phyloP scores from a whole-genome alignment of 768 basidiomycete species.

The Crepidotus variabilis region DNA sequence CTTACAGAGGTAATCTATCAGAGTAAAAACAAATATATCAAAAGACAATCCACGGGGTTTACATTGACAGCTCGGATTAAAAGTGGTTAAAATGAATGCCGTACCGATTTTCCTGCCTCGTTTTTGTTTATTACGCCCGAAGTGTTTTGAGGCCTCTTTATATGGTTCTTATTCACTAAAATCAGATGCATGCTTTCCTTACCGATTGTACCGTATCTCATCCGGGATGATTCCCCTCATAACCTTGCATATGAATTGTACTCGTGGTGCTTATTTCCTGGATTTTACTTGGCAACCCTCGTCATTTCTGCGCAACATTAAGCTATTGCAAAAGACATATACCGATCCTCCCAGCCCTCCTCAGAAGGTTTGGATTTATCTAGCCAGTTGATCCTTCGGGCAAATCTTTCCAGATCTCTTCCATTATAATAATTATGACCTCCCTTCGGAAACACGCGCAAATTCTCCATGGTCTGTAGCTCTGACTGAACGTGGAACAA shows the following conservation, averaged over 20 bases:
- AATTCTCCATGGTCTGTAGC: constrained; percentile 10
- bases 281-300: background rate
- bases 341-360: constrained; percentile 43
- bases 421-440: constrained; percentile 65
- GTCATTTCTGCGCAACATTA: background rate
- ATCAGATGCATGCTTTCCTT: too few species aligned
- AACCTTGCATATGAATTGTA: background rate
- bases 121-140: background rate
- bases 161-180: background rate
- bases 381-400: constrained; percentile 40
- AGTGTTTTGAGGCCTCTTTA: background rate
- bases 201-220: too few species aligned
- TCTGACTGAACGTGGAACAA: constrained; percentile 34
- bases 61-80: background rate
- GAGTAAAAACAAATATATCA: too few species aligned
- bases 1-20: too few species aligned
- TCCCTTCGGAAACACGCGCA: constrained; percentile 41
- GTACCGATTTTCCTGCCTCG: background rate
- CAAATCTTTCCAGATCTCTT: constrained; percentile 46
- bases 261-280: background rate
- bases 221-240: background rate
- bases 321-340: constrained; percentile 21
- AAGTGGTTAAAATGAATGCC: background rate
- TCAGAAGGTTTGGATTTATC: constrained; percentile 28
- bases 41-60: too few species aligned